Conservation (phyloP, 208 protist genomes). For the Crithidia fasciculata region DNA sequence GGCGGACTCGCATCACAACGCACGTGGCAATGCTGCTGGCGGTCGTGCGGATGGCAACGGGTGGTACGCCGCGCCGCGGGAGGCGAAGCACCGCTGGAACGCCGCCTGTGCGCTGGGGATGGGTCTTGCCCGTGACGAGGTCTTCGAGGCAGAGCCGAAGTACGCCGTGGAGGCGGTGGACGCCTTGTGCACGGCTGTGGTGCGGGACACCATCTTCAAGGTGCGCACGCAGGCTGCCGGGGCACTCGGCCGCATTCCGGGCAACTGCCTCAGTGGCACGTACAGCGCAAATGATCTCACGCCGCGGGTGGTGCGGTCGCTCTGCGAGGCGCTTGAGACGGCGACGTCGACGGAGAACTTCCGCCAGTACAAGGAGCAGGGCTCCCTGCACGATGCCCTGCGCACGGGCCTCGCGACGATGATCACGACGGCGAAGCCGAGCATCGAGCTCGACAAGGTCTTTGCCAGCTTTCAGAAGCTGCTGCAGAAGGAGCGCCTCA, state of each 20-base stretch:
- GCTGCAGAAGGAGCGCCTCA: slow-evolving; percentile 47
- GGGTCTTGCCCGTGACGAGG: slow-evolving; percentile 49
- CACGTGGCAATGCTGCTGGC: not conserved
- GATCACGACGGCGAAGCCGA: slow-evolving; percentile 58
- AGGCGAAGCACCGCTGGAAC: slow-evolving; percentile 85
- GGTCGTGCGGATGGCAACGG: not conserved
- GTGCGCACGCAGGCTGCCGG: slow-evolving; percentile 80
- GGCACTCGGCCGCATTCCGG: slow-evolving; percentile 47
- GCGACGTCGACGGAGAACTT: slow-evolving; percentile 62
- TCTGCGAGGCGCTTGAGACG: slow-evolving; percentile 64
- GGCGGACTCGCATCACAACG: not conserved
- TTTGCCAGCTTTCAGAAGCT: slow-evolving; percentile 54
- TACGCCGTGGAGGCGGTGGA: slow-evolving; percentile 55
- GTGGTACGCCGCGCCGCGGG: slow-evolving; percentile 30
- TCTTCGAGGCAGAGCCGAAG: slow-evolving; percentile 76
- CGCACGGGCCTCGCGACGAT: slow-evolving; percentile 39
- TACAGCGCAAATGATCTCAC: slow-evolving; percentile 52
- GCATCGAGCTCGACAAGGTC: slow-evolving; percentile 57
- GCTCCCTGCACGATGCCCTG: slow-evolving; percentile 47
- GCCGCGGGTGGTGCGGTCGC: slow-evolving; percentile 49
- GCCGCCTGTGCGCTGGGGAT: slow-evolving; percentile 73
- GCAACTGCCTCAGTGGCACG: slow-evolving; percentile 30
- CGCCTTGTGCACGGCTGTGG: slow-evolving; percentile 50
- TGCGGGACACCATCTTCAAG: slow-evolving; percentile 79
- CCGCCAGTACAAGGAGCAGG: slow-evolving; percentile 73